Percentiles rank a stretch among this genome's conserved stretches.
phyloP scores from a whole-genome alignment of 2,329 filamentous ascomycete genomes.

The Aplosporella prunicola region DNA sequence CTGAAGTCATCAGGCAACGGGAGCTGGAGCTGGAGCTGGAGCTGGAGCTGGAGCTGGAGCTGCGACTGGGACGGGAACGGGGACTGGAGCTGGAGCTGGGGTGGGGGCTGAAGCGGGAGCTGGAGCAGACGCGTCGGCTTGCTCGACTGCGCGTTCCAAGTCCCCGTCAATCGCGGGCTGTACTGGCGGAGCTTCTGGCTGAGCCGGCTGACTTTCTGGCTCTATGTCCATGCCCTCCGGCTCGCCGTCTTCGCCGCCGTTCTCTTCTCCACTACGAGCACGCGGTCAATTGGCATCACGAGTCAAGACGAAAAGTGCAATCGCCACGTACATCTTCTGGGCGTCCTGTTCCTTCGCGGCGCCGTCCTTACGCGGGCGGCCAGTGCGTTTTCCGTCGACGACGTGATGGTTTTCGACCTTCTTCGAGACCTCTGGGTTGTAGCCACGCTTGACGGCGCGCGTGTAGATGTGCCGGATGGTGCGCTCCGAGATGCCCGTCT shows the following conservation, averaged over 20 bases:
- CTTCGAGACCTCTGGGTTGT: conserved; percentile 8
- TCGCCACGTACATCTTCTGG: conserved; percentile 2
- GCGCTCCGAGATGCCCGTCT: conserved; percentile 10
- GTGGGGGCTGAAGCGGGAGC: too few relatives aligned
- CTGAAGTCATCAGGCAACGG: conserved; percentile 9
- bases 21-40: conserved; percentile 5
- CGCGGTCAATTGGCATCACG: too few relatives aligned
- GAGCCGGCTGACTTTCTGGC: too few relatives aligned
- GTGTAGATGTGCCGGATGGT: conserved; percentile 11
- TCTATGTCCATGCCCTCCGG: too few relatives aligned
- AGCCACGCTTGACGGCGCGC: conserved; percentile 11
- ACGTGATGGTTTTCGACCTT: conserved; percentile 10
- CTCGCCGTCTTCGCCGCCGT: too few relatives aligned
- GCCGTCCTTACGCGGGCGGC: conserved; percentile 10
- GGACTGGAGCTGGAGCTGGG: conserved; percentile 1
- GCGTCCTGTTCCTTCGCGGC: conserved; percentile 4
- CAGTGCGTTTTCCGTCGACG: conserved; percentile 9
- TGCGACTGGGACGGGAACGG: conserved; percentile 3
- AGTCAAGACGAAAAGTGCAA: too few relatives aligned
- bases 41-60: conserved; percentile 3
- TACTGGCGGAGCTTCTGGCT: too few relatives aligned
- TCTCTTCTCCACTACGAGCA: too few relatives aligned
- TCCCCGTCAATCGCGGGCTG: too few relatives aligned
- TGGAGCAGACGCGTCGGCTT: too few relatives aligned
- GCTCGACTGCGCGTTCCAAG: too few relatives aligned